Evolutionary conservation across 768 basidiomycete genomes (phyloP), one percentile per base, ranked within the genome.

Genomic region (Kwoniella sp.): DNA sequence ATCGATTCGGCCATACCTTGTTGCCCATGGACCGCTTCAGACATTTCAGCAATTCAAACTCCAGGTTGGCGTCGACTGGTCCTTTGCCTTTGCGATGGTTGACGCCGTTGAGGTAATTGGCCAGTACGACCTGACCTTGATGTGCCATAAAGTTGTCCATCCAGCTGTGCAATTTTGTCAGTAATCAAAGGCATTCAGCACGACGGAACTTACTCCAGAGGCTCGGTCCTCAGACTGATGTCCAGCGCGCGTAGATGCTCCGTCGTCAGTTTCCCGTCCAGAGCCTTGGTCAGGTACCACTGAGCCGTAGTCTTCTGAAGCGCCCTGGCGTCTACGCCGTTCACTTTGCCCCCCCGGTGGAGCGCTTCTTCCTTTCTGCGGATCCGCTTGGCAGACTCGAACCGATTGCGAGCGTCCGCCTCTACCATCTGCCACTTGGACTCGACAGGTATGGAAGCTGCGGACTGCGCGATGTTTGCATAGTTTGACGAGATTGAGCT

Each of bases 361-460:
- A 57, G 42, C 33, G 84, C 81, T 61, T 83, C 79, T 56, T 77
- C 80, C 64, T 80, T 62, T 32, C 53, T 25, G 48, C 51, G 47
- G 26, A 48, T 41, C 34, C 36, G 25, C 31, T 45, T 48, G 34
- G 82, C 62, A 84, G 84, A 40, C 61, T 81, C 82, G 84, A 86
- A 89, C 36, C 86, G 80, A 46, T 85, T 79, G 48, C 86, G 84
- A 62, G 87, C 86, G 60, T 88, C 85, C 52, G 83, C 87, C 69
- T 85, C 81, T 5, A 99, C 86, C 69, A 98, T 82, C 59, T 79
- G 79, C 92, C 93, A 99, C 76, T 96, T 96, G 73, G 89, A 88
- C 26, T 89, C 86, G 20, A 87, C 79, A 14, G 14, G 81, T 63
- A 50, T 88, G 76, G 53, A 79, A 75, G 60, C 41, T 12, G 59